Evolutionary conservation across 257 asterid genomes (phyloP).

Genomic region (Gardenia jasminoides): DNA sequence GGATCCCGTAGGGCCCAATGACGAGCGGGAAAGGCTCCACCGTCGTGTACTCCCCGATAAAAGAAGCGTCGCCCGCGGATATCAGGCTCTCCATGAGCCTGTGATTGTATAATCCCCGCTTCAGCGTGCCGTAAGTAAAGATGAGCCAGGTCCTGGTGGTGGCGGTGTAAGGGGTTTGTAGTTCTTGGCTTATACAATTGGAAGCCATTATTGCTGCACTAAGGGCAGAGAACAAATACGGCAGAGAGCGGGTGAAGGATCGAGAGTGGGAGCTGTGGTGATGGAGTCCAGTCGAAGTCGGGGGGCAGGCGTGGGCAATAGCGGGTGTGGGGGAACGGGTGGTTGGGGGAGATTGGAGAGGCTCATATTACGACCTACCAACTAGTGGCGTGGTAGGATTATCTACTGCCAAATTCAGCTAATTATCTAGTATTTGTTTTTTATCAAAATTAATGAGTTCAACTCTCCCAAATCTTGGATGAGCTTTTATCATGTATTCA

Average conservation of each 20-base stretch:
- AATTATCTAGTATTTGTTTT: too few relatives aligned
- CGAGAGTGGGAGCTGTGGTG: too few relatives aligned
- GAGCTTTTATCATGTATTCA: too few relatives aligned
- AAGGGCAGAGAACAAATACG: background rate
- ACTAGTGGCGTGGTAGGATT: too few relatives aligned
- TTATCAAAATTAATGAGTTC: too few relatives aligned
- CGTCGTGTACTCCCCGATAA: constrained; percentile 49
- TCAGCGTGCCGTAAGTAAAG: constrained; percentile 78
- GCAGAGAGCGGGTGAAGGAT: background rate
- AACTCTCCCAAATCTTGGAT: too few relatives aligned
- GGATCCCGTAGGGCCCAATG: constrained; percentile 71
- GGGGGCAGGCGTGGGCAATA: too few relatives aligned
- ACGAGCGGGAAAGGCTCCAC: constrained; percentile 53
- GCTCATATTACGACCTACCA: too few relatives aligned
- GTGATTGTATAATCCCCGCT: constrained; percentile 72
- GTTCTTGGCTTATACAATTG: background rate
- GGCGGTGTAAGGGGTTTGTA: background rate
- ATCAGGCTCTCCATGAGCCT: constrained; percentile 36
- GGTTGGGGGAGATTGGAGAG: too few relatives aligned
- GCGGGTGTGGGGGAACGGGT: too few relatives aligned
- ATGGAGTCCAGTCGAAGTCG: too few relatives aligned
- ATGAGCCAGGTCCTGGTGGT: constrained; percentile 20
- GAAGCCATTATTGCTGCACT: background rate
- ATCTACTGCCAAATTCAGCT: too few relatives aligned
- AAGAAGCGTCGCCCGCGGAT: constrained; percentile 38